Evolutionary conservation across 2,329 filamentous ascomycete genomes (phyloP).

Genomic region (Diaporthe sp.): DNA sequence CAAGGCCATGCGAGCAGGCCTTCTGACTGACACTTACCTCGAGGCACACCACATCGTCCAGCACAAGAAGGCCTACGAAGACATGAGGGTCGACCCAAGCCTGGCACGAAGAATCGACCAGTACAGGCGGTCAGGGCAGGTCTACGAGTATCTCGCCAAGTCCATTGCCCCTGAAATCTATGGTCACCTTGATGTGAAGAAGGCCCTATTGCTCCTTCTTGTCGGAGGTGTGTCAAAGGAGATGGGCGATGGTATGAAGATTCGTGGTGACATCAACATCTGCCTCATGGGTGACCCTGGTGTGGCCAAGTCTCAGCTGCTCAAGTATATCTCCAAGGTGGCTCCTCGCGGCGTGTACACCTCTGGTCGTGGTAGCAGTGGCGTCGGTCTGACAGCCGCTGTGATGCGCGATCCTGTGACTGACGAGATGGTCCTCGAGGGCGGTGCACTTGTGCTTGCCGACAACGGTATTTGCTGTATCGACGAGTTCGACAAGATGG

Average conservation of each 20-base stretch:
- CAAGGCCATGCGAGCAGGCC: constrained; percentile 93
- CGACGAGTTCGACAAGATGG: constrained; percentile 92
- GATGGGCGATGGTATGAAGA: constrained; percentile 98
- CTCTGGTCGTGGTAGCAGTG: constrained; percentile 83
- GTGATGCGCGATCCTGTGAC: constrained; percentile 88
- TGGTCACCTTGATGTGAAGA: constrained; percentile 97
- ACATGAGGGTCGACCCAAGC: constrained; percentile 85
- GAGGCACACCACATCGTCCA: constrained; percentile 94
- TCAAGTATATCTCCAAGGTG: constrained; percentile 99
- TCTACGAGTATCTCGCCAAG: constrained; percentile 95
- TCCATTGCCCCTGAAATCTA: constrained; percentile 98
- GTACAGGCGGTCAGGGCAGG: constrained; percentile 85
- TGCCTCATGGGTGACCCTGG: constrained; percentile 99
- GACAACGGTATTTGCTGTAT: constrained; percentile 90
- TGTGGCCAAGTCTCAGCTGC: constrained; percentile 98
- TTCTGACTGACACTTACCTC: constrained; percentile 97
- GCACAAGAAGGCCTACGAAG: constrained; percentile 98
- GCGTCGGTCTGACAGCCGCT: constrained; percentile 84
- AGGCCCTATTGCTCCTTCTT: constrained; percentile 92
- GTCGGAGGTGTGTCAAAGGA: constrained; percentile 97
- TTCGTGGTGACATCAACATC: constrained; percentile 98
- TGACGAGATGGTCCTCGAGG: constrained; percentile 87
- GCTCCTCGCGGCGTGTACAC: constrained; percentile 92
- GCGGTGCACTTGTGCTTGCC: constrained; percentile 82
- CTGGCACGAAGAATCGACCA: constrained; percentile 88